A percentile compares a stretch with the other conserved stretches of the same genome.
Evolutionary conservation across 768 basidiomycete genomes (phyloP).

Genomic region (Lyophyllum atratum): DNA sequence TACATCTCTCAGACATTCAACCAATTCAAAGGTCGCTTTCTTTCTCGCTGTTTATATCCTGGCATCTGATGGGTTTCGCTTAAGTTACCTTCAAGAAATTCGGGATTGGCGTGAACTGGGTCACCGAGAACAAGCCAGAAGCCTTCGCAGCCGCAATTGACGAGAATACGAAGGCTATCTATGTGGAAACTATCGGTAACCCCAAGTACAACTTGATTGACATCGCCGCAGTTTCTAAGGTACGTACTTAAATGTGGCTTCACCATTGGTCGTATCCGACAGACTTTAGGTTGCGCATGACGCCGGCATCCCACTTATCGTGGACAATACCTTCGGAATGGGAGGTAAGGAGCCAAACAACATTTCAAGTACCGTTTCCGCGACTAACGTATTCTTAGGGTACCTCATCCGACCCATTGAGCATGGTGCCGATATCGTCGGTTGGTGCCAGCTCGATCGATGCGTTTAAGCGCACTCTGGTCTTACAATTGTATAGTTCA

Average conservation of each 20-base stretch:
- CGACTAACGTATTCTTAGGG: constrained; percentile 21
- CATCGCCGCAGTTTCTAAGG: constrained; percentile 72
- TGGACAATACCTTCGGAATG: constrained; percentile 81
- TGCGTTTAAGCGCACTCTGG: background rate
- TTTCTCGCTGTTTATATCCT: background rate
- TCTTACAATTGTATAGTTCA: constrained; percentile 49
- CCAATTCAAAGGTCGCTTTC: constrained; percentile 58
- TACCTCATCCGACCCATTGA: constrained; percentile 74
- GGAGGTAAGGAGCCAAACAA: constrained; percentile 40
- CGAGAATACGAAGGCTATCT: constrained; percentile 76
- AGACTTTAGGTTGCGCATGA: constrained; percentile 64
- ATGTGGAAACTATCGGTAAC: constrained; percentile 78
- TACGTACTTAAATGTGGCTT: constrained; percentile 20
- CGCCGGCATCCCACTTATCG: constrained; percentile 73
- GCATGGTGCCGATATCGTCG: constrained; percentile 77
- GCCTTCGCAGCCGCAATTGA: constrained; percentile 72
- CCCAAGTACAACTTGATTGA: constrained; percentile 70
- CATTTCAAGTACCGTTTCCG: constrained; percentile 9
- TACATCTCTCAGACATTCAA: constrained; percentile 57
- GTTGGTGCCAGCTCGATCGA: constrained; percentile 30
- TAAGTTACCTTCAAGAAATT: constrained; percentile 69
- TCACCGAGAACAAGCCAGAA: constrained; percentile 55
- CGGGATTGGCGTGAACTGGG: constrained; percentile 70
- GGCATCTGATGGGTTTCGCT: constrained; percentile 9
- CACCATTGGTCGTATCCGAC: background rate